Base-by-base conservation (phyloP, 2,329 filamentous ascomycete species). In the Coniella vitis region DNA sequence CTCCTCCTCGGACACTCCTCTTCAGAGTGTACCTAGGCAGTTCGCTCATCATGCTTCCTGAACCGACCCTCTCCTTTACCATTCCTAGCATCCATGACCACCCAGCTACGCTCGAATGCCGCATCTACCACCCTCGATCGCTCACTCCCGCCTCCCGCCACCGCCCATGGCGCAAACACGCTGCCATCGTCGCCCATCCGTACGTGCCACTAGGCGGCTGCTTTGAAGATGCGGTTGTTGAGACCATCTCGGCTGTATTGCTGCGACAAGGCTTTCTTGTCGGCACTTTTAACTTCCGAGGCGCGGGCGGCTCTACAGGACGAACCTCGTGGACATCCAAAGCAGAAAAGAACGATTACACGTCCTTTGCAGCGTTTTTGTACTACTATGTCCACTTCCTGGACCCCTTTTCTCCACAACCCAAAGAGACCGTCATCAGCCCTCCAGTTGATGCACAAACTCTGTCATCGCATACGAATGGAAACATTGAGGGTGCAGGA, bases 211-310 rank as follows among this genome's bases (percentile, higher is more conserved):
- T 97, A 45, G 93, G 93, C 4, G 93, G 91, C 4, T 83, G 73
- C 64, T 93, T 83, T 61, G 87, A 97, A 62, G 90, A 97, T 62
- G 77, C 79, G 0, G 75, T 95, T 0, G 84, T 97, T 1, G 73
- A 79, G n/a, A 71, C 80, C 8, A 68, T 86, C 3, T 80, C 78
- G 1, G 69, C 71, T 2, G 76, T 84, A 50, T 71, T 95, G 39
- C 64, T 95, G n/a, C 70, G 75, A 4, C 68, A 74, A 45, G 87
- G 87, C 1, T 94, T 81, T 59, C 63, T 95, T 1, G 85, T 96
- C 2, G 84, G 78, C 7, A 95, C 89, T 0, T 96, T 97, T 66
- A 96, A 97, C 61, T 96, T 97, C 63, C 79, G 90, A 86, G 91
- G 91, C 43, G 88, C 88, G 0, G 78, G 79, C 21, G 73, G 73